A percentile compares a stretch with the other conserved stretches of the same genome.
These are phyloP conservation scores for Penicillium sp. DNA, from an alignment of 2,329 filamentous ascomycete species.

Conservation along the genomic window DNA sequence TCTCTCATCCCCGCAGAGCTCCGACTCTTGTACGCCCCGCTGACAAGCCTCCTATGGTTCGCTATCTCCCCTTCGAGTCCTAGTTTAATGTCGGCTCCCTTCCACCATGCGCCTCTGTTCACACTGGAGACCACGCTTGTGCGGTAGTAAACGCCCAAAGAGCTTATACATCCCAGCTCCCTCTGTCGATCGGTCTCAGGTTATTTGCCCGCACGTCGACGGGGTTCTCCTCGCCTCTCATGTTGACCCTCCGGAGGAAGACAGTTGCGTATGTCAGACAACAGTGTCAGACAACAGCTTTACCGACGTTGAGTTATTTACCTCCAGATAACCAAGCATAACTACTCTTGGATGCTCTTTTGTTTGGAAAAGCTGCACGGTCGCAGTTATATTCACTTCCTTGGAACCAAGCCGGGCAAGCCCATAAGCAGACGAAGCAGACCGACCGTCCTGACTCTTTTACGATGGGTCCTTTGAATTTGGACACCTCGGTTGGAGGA, in stretches of 20 bases:
- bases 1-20: constrained; percentile 13
- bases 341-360: neutral
- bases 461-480: constrained; percentile 21
- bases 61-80: constrained; percentile 10
- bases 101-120: constrained; percentile 12
- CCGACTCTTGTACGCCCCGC: constrained; percentile 12
- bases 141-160: neutral
- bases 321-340: neutral
- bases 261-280: constrained; percentile 2
- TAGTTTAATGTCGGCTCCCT: constrained; percentile 11
- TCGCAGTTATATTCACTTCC: neutral
- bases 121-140: constrained; percentile 1
- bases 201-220: neutral
- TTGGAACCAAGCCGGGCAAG: neutral
- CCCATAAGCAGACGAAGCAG: too few relatives aligned
- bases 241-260: constrained; percentile 2
- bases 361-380: neutral
- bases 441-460: neutral
- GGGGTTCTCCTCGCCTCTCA: neutral
- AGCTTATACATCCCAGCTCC: neutral
- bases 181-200: constrained; percentile 5
- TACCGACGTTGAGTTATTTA: neutral
- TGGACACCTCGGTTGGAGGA: constrained; percentile 17
- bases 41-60: neutral
- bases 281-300: neutral